A percentile compares a stretch with the other conserved stretches of the same genome.
These are phyloP conservation scores for Leishmania amazonensis DNA, from an alignment of 208 protist genomes.

Conservation along the genomic window DNA sequence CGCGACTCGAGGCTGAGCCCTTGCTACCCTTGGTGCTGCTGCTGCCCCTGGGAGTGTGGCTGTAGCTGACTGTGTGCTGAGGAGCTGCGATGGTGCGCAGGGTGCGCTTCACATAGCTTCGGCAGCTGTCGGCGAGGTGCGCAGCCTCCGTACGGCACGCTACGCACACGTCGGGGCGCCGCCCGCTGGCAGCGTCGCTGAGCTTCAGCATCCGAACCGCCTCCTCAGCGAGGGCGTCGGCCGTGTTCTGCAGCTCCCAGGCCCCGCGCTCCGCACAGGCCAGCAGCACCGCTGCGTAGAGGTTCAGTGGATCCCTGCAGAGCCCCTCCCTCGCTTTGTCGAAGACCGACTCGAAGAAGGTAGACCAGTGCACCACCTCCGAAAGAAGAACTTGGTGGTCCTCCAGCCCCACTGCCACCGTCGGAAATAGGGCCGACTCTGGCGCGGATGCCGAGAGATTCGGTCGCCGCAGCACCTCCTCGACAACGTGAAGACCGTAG, in stretches of 20 bases:
- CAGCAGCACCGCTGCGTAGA: conserved; percentile 47
- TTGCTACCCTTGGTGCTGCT: neutral
- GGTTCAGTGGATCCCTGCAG: conserved; percentile 39
- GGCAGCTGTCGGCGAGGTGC: conserved; percentile 19
- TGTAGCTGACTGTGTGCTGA: neutral
- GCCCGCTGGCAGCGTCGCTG: conserved; percentile 21
- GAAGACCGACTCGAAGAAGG: conserved; percentile 46
- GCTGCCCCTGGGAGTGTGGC: neutral
- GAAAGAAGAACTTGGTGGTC: conserved; percentile 26
- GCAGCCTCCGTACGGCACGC: conserved; percentile 26
- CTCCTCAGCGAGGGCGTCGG: conserved; percentile 33
- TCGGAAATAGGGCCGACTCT: neutral
- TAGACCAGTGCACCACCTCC: conserved; percentile 44
- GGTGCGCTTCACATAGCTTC: conserved; percentile 23
- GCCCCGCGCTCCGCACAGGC: conserved; percentile 39
- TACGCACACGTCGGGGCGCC: conserved; percentile 28
- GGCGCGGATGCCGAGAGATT: neutral
- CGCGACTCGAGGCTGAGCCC: neutral
- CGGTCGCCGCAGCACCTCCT: conserved; percentile 32
- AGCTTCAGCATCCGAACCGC: conserved; percentile 25
- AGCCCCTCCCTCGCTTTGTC: conserved; percentile 39
- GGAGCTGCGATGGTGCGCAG: conserved; percentile 11
- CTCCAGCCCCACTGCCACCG: conserved; percentile 9
- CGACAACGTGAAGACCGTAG: conserved; percentile 39
- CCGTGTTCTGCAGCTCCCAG: conserved; percentile 23